Evolutionary conservation across 768 basidiomycete species (phyloP).

Genomic region (Grammothele lineata): DNA sequence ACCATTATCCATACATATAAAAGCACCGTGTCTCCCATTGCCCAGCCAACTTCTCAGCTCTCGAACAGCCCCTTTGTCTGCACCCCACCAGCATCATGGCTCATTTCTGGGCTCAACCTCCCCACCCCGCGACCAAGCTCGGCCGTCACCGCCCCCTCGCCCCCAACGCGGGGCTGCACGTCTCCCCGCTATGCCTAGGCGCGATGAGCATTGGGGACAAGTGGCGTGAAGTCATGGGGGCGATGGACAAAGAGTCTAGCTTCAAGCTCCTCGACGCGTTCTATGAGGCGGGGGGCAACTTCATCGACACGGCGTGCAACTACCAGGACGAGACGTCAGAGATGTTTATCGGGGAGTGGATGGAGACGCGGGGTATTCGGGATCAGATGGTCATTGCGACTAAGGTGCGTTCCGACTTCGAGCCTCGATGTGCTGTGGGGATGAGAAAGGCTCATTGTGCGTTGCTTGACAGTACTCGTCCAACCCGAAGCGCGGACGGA

Average conservation of each 20-base stretch:
- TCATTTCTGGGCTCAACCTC: background rate
- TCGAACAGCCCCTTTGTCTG: no score
- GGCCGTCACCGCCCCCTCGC: constrained; percentile 30
- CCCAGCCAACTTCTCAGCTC: no score
- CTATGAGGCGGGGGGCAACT: constrained; percentile 31
- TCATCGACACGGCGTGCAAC: constrained; percentile 33
- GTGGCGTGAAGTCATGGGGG: constrained; percentile 28
- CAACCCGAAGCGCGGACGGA: background rate
- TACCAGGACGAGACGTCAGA: constrained; percentile 33
- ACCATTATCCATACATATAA: no score
- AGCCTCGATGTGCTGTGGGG: no score
- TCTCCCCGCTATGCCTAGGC: constrained; percentile 35
- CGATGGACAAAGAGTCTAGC: constrained; percentile 30
- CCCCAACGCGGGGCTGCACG: constrained; percentile 31
- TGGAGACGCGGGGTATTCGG: constrained; percentile 33
- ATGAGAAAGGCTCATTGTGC: no score
- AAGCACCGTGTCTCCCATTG: no score
- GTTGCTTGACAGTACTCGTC: background rate
- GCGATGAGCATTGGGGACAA: constrained; percentile 36
- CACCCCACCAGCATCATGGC: no score
- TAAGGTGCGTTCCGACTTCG: no score
- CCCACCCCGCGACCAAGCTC: constrained; percentile 21
- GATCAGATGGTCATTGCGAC: constrained; percentile 44
- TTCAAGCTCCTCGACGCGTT: constrained; percentile 26
- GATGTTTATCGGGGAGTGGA: constrained; percentile 44